Evolutionary conservation across 805 yeast genomes (phyloP).

Genomic region (Candida endomychidarum): DNA sequence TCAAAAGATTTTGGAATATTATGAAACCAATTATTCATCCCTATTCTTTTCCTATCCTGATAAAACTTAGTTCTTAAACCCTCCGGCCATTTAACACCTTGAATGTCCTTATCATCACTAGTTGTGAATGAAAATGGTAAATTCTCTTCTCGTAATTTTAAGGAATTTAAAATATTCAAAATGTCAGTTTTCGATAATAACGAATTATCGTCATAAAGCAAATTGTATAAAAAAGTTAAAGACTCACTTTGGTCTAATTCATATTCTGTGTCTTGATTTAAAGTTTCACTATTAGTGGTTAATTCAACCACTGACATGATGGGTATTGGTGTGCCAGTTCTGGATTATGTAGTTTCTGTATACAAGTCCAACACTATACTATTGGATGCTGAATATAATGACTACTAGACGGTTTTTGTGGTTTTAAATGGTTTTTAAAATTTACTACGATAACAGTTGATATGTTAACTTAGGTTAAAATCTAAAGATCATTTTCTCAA

Average conservation of each 20-base stretch:
- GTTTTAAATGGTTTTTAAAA: too few species aligned
- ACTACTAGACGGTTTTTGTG: too few species aligned
- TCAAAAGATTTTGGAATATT: conserved; percentile 36
- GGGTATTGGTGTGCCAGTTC: too few species aligned
- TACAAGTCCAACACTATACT: too few species aligned
- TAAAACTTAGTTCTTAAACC: conserved; percentile 32
- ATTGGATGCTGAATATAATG: too few species aligned
- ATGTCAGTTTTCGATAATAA: conserved; percentile 35
- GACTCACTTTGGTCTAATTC: conserved; percentile 43
- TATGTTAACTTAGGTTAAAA: too few species aligned
- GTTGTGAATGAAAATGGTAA: conserved; percentile 28
- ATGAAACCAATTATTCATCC: conserved; percentile 37
- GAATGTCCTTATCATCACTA: conserved; percentile 24
- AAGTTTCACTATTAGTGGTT: conserved; percentile 7
- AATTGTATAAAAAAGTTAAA: conserved; percentile 38
- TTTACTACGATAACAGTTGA: too few species aligned
- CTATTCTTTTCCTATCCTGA: conserved; percentile 34
- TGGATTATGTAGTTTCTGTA: too few species aligned
- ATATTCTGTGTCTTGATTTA: conserved; percentile 24
- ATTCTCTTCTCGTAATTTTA: conserved; percentile 35
- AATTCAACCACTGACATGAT: conserved; percentile 8
- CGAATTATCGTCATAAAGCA: conserved; percentile 38
- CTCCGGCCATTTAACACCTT: conserved; percentile 39
- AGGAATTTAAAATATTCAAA: conserved; percentile 32
- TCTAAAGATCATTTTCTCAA: conserved; percentile 6